Percentiles rank a stretch among this genome's conserved stretches.
phyloP scores from a whole-genome alignment of 352 stramenopile species.

The Phytophthora litchii region DNA sequence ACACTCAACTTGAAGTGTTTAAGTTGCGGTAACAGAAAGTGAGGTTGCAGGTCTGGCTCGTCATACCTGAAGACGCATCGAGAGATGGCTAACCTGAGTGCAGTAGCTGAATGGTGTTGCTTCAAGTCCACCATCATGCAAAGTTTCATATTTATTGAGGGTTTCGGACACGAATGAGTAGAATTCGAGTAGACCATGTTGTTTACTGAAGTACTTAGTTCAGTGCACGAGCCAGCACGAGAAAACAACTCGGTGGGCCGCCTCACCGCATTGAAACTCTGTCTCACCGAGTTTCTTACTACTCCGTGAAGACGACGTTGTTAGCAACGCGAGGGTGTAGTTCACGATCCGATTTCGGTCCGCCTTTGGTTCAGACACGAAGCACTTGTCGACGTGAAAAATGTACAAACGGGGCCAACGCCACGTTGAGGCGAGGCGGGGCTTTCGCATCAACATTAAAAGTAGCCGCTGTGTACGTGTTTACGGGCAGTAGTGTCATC shows the following conservation, averaged over 20 bases:
- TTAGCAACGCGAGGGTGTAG: conserved; percentile 1
- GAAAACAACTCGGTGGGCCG: neutral
- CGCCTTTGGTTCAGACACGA: conserved; percentile 10
- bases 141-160: too few species aligned
- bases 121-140: too few species aligned
- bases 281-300: conserved; percentile 7
- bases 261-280: neutral
- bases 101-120: too few species aligned
- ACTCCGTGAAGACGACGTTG: neutral
- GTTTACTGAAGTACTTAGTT: too few species aligned
- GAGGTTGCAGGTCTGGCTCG: too few species aligned
- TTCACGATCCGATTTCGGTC: neutral
- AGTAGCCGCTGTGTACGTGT: neutral
- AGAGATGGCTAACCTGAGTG: too few species aligned
- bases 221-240: neutral
- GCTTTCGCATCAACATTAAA: conserved; percentile 10
- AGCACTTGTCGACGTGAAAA: conserved; percentile 9
- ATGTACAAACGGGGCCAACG: neutral
- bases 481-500: neutral
- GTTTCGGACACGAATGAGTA: too few species aligned
- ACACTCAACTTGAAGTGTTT: conserved; percentile 17
- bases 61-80: too few species aligned
- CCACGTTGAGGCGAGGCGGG: conserved; percentile 1
- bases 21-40: conserved; percentile 4
- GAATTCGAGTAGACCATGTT: too few species aligned